These are phyloP conservation scores for Starmerella bacillaris DNA, from an alignment of 805 yeast species.

Conservation along the genomic window DNA sequence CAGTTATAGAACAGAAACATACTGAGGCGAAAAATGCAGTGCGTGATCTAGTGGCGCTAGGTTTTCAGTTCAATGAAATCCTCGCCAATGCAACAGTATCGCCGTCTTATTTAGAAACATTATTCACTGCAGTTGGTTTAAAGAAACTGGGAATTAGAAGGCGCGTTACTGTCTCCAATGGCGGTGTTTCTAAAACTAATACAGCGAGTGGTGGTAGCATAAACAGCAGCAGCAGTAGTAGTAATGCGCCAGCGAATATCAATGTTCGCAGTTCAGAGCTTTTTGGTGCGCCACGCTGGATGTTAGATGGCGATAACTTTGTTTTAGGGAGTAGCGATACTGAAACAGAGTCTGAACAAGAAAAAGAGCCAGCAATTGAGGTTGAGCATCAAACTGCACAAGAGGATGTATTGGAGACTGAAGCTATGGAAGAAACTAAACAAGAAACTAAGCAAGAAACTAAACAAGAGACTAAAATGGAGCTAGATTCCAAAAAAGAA, in stretches of 20 bases:
- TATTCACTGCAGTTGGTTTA: slow-evolving; percentile 5
- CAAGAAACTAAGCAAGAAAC: slow-evolving; percentile 5
- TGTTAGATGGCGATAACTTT: slow-evolving; percentile 1
- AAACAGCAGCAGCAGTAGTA: too few species aligned
- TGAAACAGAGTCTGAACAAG: too few species aligned
- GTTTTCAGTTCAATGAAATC: slow-evolving; percentile 19
- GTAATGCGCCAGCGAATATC: too few species aligned
- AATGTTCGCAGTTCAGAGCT: too few species aligned
- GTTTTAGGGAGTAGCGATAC: neutral
- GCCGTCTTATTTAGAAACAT: slow-evolving; percentile 3
- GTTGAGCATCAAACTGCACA: slow-evolving; percentile 5
- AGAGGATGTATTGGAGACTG: slow-evolving; percentile 5
- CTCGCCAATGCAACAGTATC: slow-evolving; percentile 2
- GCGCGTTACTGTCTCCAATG: too few species aligned
- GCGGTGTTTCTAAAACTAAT: too few species aligned
- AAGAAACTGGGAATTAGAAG: too few species aligned
- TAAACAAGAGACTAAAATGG: neutral
- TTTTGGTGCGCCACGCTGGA: slow-evolving; percentile 14
- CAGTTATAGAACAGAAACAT: slow-evolving; percentile 1
- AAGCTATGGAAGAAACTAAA: slow-evolving; percentile 4
- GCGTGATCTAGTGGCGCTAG: slow-evolving; percentile 15
- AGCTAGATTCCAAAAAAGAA: neutral
- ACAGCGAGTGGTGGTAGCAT: too few species aligned
- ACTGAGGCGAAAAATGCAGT: slow-evolving; percentile 14
- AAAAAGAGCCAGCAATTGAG: neutral